These are phyloP conservation scores for Pyrenophora teres DNA, from an alignment of 2,329 filamentous ascomycete genomes.

Conservation along the genomic window DNA sequence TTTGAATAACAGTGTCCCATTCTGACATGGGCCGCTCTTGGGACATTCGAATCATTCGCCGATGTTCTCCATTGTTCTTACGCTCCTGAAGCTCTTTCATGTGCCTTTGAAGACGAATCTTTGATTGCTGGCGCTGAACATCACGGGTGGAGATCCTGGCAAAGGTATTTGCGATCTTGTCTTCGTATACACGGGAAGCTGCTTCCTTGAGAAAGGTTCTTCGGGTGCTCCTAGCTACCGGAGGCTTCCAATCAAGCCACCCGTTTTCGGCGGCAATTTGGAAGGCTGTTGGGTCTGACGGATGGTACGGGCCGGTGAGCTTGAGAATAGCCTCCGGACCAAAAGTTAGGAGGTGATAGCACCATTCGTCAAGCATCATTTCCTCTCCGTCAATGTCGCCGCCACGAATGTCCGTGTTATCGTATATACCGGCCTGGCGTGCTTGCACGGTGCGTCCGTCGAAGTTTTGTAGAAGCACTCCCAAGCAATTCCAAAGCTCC, in stretches of 20 bases:
- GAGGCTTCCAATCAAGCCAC: constrained; percentile 62
- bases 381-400: constrained; percentile 59
- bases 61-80: constrained; percentile 43
- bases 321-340: constrained; percentile 62
- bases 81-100: constrained; percentile 50
- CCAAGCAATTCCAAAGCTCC: constrained; percentile 67
- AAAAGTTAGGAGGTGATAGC: constrained; percentile 62
- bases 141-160: constrained; percentile 42
- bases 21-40: constrained; percentile 50
- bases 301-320: constrained; percentile 51
- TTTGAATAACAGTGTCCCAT: constrained; percentile 44
- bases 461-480: constrained; percentile 60
- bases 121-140: constrained; percentile 47
- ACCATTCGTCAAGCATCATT: constrained; percentile 64
- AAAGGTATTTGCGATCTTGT: constrained; percentile 50
- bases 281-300: constrained; percentile 54
- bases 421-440: constrained; percentile 60
- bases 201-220: constrained; percentile 65
- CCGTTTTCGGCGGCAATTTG: constrained; percentile 58
- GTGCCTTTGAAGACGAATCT: constrained; percentile 50
- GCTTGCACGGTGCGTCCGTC: constrained; percentile 61
- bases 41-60: constrained; percentile 45
- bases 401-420: constrained; percentile 52
- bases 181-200: constrained; percentile 63
- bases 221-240: constrained; percentile 53